These are phyloP conservation scores for Trichoderma hamatum DNA, from an alignment of 2,329 filamentous ascomycete species.

Conservation along the genomic window DNA sequence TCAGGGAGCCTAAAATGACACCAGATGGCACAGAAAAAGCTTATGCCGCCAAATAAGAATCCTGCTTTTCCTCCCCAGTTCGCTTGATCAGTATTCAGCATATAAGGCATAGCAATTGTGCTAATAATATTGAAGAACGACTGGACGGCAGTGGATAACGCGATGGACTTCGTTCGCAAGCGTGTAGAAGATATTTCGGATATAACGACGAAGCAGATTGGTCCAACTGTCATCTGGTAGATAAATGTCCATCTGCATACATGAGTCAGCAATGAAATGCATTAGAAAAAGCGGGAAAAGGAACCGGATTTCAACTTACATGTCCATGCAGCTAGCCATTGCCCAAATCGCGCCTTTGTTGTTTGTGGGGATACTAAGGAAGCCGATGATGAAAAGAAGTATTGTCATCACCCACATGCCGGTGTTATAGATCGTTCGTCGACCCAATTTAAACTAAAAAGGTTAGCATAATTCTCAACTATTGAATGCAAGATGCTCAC, in stretches of 20 bases:
- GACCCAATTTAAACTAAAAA: conserved; percentile 38
- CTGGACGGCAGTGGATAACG: conserved; percentile 36
- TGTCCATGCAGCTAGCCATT: conserved; percentile 44
- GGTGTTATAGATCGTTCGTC: conserved; percentile 44
- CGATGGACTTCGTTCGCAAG: conserved; percentile 39
- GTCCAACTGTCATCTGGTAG: conserved; percentile 48
- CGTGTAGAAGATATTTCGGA: conserved; percentile 44
- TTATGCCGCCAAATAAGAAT: conserved; percentile 37
- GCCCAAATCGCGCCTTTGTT: conserved; percentile 42
- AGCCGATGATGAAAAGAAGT: conserved; percentile 48
- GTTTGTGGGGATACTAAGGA: conserved; percentile 41
- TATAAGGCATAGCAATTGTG: conserved; percentile 38
- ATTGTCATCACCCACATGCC: conserved; percentile 38
- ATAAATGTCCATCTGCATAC: conserved; percentile 42
- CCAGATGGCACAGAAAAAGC: conserved; percentile 33
- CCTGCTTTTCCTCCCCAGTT: conserved; percentile 40
- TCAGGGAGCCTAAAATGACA: conserved; percentile 39
- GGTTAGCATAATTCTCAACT: neutral
- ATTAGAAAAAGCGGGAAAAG: neutral
- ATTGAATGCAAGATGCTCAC: conserved; percentile 1
- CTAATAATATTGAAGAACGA: conserved; percentile 35
- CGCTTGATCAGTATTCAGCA: conserved; percentile 39
- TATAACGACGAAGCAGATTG: conserved; percentile 48
- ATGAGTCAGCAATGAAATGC: neutral
- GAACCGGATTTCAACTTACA: conserved; percentile 28